Evolutionary conservation across 257 asterid genomes (phyloP), one percentile per base, ranked within the genome.

Genomic region (Coffea canephora): DNA sequence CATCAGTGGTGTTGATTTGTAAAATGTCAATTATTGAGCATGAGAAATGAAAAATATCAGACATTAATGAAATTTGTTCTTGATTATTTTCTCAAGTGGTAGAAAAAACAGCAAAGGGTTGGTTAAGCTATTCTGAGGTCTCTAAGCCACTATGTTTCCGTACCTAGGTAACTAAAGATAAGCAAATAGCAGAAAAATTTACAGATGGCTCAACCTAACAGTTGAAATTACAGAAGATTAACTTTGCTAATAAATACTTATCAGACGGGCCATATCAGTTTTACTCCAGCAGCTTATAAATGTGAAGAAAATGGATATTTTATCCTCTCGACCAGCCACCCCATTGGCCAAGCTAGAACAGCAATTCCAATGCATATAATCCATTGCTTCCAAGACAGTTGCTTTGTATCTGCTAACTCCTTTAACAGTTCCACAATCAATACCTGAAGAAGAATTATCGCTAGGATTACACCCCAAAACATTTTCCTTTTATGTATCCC

Each of bases 401-500:
- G 66, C 79, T 78, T 71, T 68, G 85, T 81, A 18, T 78, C 77
- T 62, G 85, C 88, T 71, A 78, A 75, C 72, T 43, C 55, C 77
- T 75, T 54, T 72, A 84, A 55, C 27, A 76, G 46, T 52, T 81
- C 85, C 52, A 85, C 79, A 19, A 82, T 85, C 74, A 85, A 1
- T 2, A 82, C 81, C 69, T 85, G 88, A 67, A 85, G 43, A 16
- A 65, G 41, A 54, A 76, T 34, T 50, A 62, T 82, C 34, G 59
- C 15, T 31, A 70, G 79, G 49, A 71, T 39, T 43, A 85, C 68
- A 11, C 57, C 81, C 81, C 68, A 70, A 49, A 85, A 80, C 80
- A 82, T 14, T 41, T 76, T 82, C 4, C 78, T 77, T 57, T 73
- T 78, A 13, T 45, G 85, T 10, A 92, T 79, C 75, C 92, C 89